A percentile compares a stretch with the other conserved stretches of the same genome.
Evolutionary conservation across 2,329 filamentous ascomycete genomes (phyloP).

Genomic region (Triangularia verruculosa): DNA sequence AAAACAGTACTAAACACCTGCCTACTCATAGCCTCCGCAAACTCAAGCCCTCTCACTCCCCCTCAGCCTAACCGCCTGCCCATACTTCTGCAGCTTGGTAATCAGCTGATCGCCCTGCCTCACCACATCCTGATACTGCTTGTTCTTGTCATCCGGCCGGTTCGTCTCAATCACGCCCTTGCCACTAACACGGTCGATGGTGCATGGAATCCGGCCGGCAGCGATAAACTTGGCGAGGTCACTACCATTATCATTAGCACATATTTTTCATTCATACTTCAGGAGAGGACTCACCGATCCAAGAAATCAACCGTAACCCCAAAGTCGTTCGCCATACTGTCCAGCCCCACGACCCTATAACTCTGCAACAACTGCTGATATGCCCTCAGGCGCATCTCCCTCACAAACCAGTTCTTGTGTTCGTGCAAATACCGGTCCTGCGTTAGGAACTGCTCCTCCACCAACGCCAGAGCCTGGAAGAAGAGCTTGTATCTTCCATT

Average conservation of each 20-base stretch:
- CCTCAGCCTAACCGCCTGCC: constrained; percentile 88
- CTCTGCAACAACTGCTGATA: constrained; percentile 97
- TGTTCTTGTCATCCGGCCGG: constrained; percentile 97
- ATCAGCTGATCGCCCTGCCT: constrained; percentile 97
- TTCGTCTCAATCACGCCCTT: constrained; percentile 98
- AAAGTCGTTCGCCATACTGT: constrained; percentile 96
- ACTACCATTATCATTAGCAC: constrained; percentile 42
- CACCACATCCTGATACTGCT: constrained; percentile 97
- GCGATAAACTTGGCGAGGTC: constrained; percentile 98
- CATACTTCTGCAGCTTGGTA: constrained; percentile 99
- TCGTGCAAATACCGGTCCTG: constrained; percentile 94
- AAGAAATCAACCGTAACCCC: constrained; percentile 95
- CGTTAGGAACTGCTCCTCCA: constrained; percentile 90
- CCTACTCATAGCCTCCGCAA: neutral
- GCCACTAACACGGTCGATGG: constrained; percentile 93
- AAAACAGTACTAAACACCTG: neutral
- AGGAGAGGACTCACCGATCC: constrained; percentile 68
- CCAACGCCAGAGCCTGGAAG: constrained; percentile 82
- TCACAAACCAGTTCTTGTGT: constrained; percentile 95
- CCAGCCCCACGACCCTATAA: constrained; percentile 93
- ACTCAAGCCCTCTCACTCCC: constrained; percentile 83
- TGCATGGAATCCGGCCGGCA: constrained; percentile 89
- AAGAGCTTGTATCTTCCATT: constrained; percentile 91
- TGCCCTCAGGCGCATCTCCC: constrained; percentile 93
- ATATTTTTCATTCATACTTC: neutral